These are phyloP conservation scores for Limnanthes douglasii DNA, from an alignment of 345 rosid genomes.

Conservation along the genomic window DNA sequence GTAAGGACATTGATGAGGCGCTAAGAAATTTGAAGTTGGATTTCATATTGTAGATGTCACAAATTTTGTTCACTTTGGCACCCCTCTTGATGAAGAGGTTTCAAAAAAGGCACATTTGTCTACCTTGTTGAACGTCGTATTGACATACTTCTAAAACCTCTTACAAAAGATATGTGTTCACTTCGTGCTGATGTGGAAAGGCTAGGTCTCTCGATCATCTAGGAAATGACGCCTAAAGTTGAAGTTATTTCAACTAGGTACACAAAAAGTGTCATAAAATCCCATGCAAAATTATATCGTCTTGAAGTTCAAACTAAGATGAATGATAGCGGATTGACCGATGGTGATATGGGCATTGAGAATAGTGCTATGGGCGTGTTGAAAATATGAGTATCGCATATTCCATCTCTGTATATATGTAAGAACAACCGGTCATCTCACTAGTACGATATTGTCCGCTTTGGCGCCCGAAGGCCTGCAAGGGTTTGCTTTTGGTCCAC, in stretches of 20 bases:
- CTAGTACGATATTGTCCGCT: too few relatives aligned
- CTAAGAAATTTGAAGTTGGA: slow-evolving; percentile 24
- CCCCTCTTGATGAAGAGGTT: slow-evolving; percentile 97
- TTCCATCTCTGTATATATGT: too few relatives aligned
- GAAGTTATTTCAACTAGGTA: slow-evolving; percentile 74
- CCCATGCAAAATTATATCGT: slow-evolving; percentile 86
- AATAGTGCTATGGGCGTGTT: too few relatives aligned
- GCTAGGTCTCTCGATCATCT: slow-evolving; percentile 93
- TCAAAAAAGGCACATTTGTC: slow-evolving; percentile 92
- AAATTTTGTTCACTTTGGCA: slow-evolving; percentile 81
- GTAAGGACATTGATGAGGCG: too few relatives aligned
- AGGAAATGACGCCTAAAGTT: slow-evolving; percentile 93
- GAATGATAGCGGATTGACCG: too few relatives aligned
- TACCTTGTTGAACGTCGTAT: slow-evolving; percentile 99
- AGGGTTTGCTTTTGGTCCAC: too few relatives aligned
- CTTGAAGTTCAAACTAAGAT: slow-evolving; percentile 99
- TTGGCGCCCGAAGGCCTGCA: too few relatives aligned
- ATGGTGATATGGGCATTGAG: too few relatives aligned
- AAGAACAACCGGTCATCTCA: too few relatives aligned
- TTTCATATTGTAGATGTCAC: slow-evolving; percentile 98
- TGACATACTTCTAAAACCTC: slow-evolving; percentile 98
- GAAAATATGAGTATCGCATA: too few relatives aligned
- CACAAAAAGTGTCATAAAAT: slow-evolving; percentile 84
- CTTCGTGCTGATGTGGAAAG: slow-evolving; percentile 94
- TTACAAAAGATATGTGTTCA: slow-evolving; percentile 97